Conservation (phyloP, 2,329 filamentous ascomycete species). For the Colletotrichum sp. region DNA sequence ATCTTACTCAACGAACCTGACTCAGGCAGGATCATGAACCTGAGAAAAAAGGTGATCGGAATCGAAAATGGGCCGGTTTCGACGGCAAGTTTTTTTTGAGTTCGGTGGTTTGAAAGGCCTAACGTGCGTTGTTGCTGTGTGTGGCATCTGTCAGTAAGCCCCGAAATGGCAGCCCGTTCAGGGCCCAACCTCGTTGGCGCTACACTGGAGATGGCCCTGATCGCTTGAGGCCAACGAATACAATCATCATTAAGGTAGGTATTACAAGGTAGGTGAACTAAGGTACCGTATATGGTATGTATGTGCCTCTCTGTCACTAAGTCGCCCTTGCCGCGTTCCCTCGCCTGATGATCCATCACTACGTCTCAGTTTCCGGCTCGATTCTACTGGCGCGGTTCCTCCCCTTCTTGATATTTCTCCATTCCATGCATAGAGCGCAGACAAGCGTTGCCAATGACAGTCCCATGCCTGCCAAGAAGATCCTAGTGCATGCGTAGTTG, state of each 20-base stretch:
- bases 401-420: conserved; percentile 69
- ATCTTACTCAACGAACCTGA: not conserved
- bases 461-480: conserved; percentile 67
- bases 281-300: not conserved
- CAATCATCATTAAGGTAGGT: not conserved
- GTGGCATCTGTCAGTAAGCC: too few relatives aligned
- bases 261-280: not conserved
- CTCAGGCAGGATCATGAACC: not conserved
- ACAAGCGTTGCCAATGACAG: conserved; percentile 61
- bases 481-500: conserved; percentile 65
- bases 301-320: not conserved
- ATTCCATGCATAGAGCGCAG: conserved; percentile 65
- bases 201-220: not conserved
- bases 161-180: not conserved
- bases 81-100: not conserved
- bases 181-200: not conserved
- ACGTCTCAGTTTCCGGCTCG: not conserved
- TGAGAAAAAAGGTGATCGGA: not conserved
- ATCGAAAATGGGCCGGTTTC: not conserved
- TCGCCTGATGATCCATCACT: not conserved
- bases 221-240: not conserved
- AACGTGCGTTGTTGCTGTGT: not conserved
- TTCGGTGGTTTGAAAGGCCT: not conserved
- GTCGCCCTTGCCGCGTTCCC: not conserved
- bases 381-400: not conserved